phyloP scores from a whole-genome alignment of 139 green algal genomes.

The Chlorella sp. region DNA sequence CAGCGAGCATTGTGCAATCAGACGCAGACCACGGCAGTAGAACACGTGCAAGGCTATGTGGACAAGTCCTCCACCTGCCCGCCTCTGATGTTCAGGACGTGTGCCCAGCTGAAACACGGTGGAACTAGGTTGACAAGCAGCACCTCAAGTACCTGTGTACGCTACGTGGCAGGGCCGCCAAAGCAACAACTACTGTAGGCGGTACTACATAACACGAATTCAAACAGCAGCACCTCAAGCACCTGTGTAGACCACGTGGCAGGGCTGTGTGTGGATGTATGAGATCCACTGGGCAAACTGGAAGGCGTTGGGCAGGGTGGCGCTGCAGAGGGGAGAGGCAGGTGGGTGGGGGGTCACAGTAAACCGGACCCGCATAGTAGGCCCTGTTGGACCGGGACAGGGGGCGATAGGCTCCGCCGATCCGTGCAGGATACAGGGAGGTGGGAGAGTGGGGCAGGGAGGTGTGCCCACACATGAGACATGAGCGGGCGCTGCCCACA shows the following conservation, averaged over 20 bases:
- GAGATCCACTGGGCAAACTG: constrained; percentile 97
- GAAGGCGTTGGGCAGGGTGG: constrained; percentile 94
- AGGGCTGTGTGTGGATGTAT: constrained; percentile 83
- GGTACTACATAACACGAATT: too few species aligned
- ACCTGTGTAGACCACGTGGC: constrained; percentile 92
- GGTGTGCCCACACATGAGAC: background rate
- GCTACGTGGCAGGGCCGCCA: constrained; percentile 96
- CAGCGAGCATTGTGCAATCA: background rate
- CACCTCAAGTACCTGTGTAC: constrained; percentile 54
- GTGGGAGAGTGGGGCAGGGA: background rate
- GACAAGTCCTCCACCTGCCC: too few species aligned
- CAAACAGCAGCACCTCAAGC: background rate
- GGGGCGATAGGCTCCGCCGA: too few species aligned
- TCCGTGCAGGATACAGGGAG: background rate
- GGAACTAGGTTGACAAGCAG: background rate
- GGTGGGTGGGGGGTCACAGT: background rate
- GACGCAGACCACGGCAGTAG: too few species aligned
- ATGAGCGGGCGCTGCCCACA: background rate
- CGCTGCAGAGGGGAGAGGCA: constrained; percentile 33
- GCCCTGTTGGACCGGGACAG: too few species aligned
- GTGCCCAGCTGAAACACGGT: background rate
- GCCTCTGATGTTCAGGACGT: too few species aligned
- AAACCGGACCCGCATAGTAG: too few species aligned
- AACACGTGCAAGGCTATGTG: too few species aligned
- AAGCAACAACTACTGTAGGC: too few species aligned